A percentile compares a stretch with the other conserved stretches of the same genome.
phyloP scores from a whole-genome alignment of 139 green algal species.

The Microglena sp. region DNA sequence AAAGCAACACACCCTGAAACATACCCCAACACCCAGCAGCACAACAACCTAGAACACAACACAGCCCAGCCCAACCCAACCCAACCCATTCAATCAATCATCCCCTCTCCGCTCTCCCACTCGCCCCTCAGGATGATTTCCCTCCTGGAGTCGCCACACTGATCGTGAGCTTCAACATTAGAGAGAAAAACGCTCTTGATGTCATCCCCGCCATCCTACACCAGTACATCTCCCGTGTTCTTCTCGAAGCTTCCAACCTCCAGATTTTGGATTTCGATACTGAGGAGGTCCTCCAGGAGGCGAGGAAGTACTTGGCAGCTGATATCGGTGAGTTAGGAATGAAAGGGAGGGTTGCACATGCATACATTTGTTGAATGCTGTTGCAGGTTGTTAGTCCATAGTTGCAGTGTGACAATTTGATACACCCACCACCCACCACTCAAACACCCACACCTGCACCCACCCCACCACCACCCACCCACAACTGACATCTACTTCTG shows the following conservation, averaged over 20 bases:
- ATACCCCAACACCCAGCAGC: no score
- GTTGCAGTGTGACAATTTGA: not conserved
- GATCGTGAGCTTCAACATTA: no score
- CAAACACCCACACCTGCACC: not conserved
- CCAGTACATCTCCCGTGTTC: conserved; percentile 4
- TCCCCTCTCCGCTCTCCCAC: no score
- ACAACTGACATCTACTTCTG: no score
- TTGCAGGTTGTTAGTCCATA: not conserved
- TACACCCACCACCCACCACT: not conserved
- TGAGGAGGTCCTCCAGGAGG: conserved; percentile 7
- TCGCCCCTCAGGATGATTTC: no score
- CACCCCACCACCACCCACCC: no score
- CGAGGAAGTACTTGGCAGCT: conserved; percentile 5
- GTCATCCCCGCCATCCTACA: conserved; percentile 11
- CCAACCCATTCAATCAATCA: no score
- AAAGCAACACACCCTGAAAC: no score
- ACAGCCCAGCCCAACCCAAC: no score
- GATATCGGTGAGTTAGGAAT: conserved; percentile 13
- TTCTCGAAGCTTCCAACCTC: conserved; percentile 3
- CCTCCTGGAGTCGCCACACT: no score
- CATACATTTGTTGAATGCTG: not conserved
- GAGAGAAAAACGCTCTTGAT: conserved; percentile 8
- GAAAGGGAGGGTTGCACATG: not conserved
- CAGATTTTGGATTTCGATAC: conserved; percentile 17
- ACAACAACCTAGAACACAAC: no score